Percentiles rank a stretch among this genome's conserved stretches.
Conservation (phyloP, 1,284 basidiomycete genomes). For the Ceratobasidium sp. region DNA sequence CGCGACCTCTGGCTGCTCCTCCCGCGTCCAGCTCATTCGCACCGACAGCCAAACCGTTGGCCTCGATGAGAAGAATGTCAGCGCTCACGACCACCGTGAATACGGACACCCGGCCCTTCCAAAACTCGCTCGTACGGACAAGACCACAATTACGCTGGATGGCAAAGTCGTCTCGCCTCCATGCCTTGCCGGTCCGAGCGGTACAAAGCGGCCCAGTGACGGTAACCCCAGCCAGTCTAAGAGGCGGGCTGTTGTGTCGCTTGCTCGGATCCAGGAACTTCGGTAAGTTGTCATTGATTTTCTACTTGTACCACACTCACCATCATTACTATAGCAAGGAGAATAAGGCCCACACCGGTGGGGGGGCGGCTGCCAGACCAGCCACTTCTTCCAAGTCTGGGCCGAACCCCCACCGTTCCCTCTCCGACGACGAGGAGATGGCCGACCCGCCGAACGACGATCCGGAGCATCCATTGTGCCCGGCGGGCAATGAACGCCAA, state of each 20-base stretch:
- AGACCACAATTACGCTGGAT: background rate
- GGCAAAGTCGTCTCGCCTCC: constrained; percentile 6
- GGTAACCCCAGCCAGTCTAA: background rate
- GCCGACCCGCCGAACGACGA: background rate
- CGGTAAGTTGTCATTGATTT: background rate
- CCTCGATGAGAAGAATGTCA: background rate
- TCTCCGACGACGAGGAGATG: background rate
- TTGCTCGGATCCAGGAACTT: background rate
- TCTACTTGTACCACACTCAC: no score
- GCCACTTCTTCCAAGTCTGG: background rate
- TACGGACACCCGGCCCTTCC: background rate
- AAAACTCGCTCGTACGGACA: background rate
- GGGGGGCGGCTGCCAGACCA: background rate
- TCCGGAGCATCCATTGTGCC: background rate
- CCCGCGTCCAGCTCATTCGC: no score
- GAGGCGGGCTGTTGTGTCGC: background rate
- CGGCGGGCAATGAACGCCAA: background rate
- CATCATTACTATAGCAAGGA: background rate
- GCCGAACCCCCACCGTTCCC: background rate
- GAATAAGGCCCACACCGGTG: background rate
- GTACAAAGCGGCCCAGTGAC: background rate
- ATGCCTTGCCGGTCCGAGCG: background rate
- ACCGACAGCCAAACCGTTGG: background rate
- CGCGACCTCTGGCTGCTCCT: no score
- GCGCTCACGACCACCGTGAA: background rate